These are phyloP conservation scores for Berberis thunbergii DNA, from an alignment of 164 flowering plant species.

Conservation along the genomic window DNA sequence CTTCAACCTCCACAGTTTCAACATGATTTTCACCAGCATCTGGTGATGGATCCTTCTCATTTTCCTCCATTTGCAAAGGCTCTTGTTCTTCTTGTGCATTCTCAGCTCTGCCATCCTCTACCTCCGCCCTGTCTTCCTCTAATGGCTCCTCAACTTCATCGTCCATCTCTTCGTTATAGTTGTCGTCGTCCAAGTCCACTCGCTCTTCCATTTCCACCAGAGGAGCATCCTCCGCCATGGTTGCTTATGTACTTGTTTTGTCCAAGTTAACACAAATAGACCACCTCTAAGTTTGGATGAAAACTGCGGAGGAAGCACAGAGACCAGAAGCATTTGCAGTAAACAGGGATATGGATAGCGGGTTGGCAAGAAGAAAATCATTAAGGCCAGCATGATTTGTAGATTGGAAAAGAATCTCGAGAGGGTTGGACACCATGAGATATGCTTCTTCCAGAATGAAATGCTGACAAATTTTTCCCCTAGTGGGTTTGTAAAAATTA, in stretches of 20 bases:
- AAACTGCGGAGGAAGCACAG: slow-evolving; percentile 29
- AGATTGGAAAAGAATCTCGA: slow-evolving; percentile 17
- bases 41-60: slow-evolving; percentile 24
- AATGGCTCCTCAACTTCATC: slow-evolving; percentile 66
- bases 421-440: slow-evolving; percentile 16
- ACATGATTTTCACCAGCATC: slow-evolving; percentile 28
- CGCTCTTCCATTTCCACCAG: slow-evolving; percentile 62
- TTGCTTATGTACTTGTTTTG: slow-evolving; percentile 12
- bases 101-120: slow-evolving; percentile 22
- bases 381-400: slow-evolving; percentile 23
- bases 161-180: slow-evolving; percentile 70
- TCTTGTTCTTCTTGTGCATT: slow-evolving; percentile 35
- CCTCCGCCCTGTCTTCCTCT: slow-evolving; percentile 56
- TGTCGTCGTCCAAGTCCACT: slow-evolving; percentile 87
- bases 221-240: slow-evolving; percentile 46
- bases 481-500: background rate
- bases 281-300: slow-evolving; percentile 31
- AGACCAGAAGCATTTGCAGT: slow-evolving; percentile 25
- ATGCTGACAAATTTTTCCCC: background rate
- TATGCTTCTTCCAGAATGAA: slow-evolving; percentile 11
- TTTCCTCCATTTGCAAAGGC: slow-evolving; percentile 21
- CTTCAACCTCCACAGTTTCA: slow-evolving; percentile 36
- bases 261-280: slow-evolving; percentile 8
- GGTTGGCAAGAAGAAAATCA: slow-evolving; percentile 12
- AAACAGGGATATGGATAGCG: slow-evolving; percentile 18